Evolutionary conservation across 2,329 filamentous ascomycete species (phyloP).

Genomic region (Trichoderma aggressivum): DNA sequence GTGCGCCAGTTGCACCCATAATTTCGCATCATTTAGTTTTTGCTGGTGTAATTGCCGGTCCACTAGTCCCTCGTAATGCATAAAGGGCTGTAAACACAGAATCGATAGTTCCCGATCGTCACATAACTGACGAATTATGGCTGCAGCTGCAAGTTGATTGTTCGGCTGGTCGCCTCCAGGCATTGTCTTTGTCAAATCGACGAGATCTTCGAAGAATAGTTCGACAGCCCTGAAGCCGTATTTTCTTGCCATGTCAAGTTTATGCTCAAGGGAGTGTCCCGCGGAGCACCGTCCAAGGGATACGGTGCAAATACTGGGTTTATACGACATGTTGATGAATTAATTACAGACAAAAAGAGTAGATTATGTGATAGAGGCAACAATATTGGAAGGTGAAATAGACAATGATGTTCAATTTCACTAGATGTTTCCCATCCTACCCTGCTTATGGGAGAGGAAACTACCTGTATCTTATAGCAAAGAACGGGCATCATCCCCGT

Average conservation of each 20-base stretch:
- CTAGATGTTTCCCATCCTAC: not conserved
- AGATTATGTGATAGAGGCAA: not conserved
- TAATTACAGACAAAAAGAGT: not conserved
- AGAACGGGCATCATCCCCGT: not conserved
- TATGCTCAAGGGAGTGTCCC: conserved; percentile 63
- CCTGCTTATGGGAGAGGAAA: not conserved
- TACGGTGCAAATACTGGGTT: conserved; percentile 70
- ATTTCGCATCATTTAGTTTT: conserved; percentile 59
- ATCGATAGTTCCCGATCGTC: conserved; percentile 49
- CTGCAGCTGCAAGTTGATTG: conserved; percentile 56
- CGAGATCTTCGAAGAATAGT: conserved; percentile 74
- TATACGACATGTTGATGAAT: conserved; percentile 24
- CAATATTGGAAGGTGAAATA: not conserved
- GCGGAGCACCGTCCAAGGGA: conserved; percentile 68
- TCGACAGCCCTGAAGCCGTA: conserved; percentile 69
- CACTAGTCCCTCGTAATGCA: conserved; percentile 71
- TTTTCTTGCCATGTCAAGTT: conserved; percentile 63
- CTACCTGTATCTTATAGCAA: not conserved
- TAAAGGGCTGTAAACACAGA: conserved; percentile 72
- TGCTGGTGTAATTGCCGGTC: conserved; percentile 56
- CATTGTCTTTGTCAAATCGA: conserved; percentile 52
- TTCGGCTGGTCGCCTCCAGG: conserved; percentile 37
- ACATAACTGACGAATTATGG: conserved; percentile 56
- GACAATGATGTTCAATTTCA: not conserved
- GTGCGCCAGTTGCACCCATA: conserved; percentile 67